Conservation (phyloP, 129 eudicot species). For the Ambrosia trifida region DNA sequence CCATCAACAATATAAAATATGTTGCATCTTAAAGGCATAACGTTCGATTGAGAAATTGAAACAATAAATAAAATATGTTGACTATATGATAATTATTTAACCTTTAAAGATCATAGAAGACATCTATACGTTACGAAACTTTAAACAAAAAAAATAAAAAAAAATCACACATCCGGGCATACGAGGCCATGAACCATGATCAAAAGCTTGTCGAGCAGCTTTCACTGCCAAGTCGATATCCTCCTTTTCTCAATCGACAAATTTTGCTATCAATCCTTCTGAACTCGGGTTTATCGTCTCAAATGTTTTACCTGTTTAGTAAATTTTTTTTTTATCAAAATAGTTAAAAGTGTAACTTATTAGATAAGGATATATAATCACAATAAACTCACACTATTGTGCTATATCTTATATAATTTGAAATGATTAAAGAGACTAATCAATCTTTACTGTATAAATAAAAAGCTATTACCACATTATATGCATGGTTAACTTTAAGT, state of each 20-base stretch:
- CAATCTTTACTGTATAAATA: no score
- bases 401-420: no score
- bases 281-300: constrained; percentile 69
- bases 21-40: no score
- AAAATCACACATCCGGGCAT: constrained; percentile 60
- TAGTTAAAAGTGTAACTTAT: no score
- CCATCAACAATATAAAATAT: neutral
- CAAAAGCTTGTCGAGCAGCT: constrained; percentile 81
- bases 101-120: neutral
- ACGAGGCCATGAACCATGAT: constrained; percentile 86
- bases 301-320: constrained; percentile 53
- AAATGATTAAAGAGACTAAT: neutral
- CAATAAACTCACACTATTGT: no score
- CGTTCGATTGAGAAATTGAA: neutral
- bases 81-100: no score
- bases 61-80: neutral
- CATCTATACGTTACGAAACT: neutral
- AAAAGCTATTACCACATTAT: no score
- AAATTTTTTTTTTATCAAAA: neutral
- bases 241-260: constrained; percentile 62
- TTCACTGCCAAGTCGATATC: constrained; percentile 77
- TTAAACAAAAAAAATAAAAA: neutral
- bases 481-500: no score
- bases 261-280: constrained; percentile 48
- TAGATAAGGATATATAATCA: no score